Percentiles rank a stretch among this genome's conserved stretches.
phyloP scores from a whole-genome alignment of 352 stramenopile species.

The Aphanomyces cochlioides region DNA sequence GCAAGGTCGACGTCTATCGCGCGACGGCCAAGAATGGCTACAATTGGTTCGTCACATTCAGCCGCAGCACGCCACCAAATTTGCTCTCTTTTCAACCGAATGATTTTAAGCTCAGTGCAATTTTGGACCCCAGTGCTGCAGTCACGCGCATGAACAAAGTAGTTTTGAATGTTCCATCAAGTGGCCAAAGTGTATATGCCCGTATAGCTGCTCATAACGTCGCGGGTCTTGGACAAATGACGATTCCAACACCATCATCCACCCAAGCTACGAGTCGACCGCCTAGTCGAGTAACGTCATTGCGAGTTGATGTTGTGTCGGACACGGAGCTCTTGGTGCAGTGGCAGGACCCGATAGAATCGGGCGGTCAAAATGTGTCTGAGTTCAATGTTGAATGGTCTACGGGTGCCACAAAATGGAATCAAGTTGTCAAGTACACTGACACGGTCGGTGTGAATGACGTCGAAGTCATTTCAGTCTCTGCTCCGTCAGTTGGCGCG shows the following conservation, averaged over 20 bases:
- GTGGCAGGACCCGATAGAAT: constrained; percentile 63
- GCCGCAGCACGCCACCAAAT: constrained; percentile 20
- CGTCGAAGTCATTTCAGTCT: constrained; percentile 66
- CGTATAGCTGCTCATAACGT: constrained; percentile 58
- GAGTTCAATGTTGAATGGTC: constrained; percentile 83
- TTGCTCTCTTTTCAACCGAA: constrained; percentile 42
- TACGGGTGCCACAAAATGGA: constrained; percentile 44
- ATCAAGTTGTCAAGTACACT: constrained; percentile 49
- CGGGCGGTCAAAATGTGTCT: constrained; percentile 62
- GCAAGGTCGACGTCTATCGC: constrained; percentile 85
- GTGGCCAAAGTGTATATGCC: constrained; percentile 54
- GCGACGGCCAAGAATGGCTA: constrained; percentile 81
- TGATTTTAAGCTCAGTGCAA: constrained; percentile 45
- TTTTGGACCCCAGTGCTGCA: constrained; percentile 41
- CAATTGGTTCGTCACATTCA: constrained; percentile 91
- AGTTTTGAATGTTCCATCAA: constrained; percentile 33
- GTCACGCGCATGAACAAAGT: constrained; percentile 56
- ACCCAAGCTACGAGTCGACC: constrained; percentile 53
- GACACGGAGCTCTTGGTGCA: constrained; percentile 64
- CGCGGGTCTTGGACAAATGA: constrained; percentile 45
- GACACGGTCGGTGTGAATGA: constrained; percentile 47
- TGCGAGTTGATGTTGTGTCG: constrained; percentile 52
- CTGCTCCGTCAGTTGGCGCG: constrained; percentile 46
- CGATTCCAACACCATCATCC: constrained; percentile 43
- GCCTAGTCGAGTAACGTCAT: constrained; percentile 38